Evolutionary conservation across 1,284 basidiomycete species (phyloP).

Genomic region (Microbotryum violaceum): DNA sequence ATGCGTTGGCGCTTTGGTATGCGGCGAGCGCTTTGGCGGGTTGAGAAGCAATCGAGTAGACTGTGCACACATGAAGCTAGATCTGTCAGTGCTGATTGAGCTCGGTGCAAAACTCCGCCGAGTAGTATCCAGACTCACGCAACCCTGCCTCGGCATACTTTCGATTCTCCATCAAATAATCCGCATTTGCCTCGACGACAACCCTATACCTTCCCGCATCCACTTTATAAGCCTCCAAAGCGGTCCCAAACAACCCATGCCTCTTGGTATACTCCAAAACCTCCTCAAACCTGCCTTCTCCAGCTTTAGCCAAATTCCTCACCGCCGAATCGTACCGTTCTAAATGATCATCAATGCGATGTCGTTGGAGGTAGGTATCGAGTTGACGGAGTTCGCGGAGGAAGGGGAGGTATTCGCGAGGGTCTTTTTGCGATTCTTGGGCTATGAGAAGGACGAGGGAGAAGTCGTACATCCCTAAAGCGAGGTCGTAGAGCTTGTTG

Average conservation of each 20-base stretch:
- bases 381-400: slow-evolving; percentile 76
- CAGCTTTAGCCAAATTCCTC: slow-evolving; percentile 63
- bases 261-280: slow-evolving; percentile 70
- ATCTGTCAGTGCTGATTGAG: no score
- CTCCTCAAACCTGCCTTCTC: slow-evolving; percentile 64
- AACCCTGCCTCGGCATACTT: slow-evolving; percentile 77
- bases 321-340: slow-evolving; percentile 69
- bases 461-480: slow-evolving; percentile 98
- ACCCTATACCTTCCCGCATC: slow-evolving; percentile 57
- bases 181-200: slow-evolving; percentile 74
- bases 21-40: slow-evolving; percentile 68
- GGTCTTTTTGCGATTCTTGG: slow-evolving; percentile 97
- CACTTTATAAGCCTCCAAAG: slow-evolving; percentile 62
- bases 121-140: slow-evolving; percentile 48
- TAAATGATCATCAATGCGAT: slow-evolving; percentile 89
- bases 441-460: slow-evolving; percentile 90
- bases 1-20: slow-evolving; percentile 74
- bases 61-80: slow-evolving; percentile 43
- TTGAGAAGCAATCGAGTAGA: slow-evolving; percentile 61
- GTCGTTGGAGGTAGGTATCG: slow-evolving; percentile 74
- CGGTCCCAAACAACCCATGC: slow-evolving; percentile 67
- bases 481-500: slow-evolving; percentile 83
- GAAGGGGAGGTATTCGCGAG: slow-evolving; percentile 95
- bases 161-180: slow-evolving; percentile 75
- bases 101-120: no score